Evolutionary conservation across 495 filamentous ascomycete genomes (phyloP), one percentile per base, ranked within the genome.

Genomic region (Penicilliopsis zonata): DNA sequence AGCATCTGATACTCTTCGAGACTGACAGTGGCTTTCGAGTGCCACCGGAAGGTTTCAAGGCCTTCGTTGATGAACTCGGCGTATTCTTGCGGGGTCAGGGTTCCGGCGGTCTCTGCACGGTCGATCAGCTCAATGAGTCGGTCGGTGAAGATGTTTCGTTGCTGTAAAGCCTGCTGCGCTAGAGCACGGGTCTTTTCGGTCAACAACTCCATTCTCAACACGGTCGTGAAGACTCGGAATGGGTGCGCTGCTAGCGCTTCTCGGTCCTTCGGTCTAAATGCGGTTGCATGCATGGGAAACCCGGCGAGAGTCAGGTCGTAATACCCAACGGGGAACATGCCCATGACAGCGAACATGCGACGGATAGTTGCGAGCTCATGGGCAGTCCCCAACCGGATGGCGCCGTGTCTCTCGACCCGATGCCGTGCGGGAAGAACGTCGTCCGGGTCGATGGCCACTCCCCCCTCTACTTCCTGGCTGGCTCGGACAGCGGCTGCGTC

Each of bases 321-420:
- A 40, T 65, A 65, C 13, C 59, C 61, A 4, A 61, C 57, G 0
- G 61, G 55, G 19, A 49, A 35, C 61, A 65, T 62, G 12, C 55
- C 56, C 41, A 65, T 44, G 20, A 63, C 32, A 17, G 44, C 39
- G 31, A 65, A 63, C 35, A 65, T 48, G 18, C 57, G 57, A 16
- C 49, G 33, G 20, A 63, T 52, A 1, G 47, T 57, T 22, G 36
- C 37, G 3, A 65, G 44, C 31, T 65, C 61, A 20, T 56, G 25
- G 3, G 48, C 26, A 1, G 50, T 65, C 2, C 61, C 61, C 1
- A 65, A 41, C 3, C 61, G 49, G 18, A 65, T 63, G 15, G 61
- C 61, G 6, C 61, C 61, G 18, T 65, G 61, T 32, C 61, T 37
- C 26, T 65, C 61, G 9, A 62, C 42, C 5, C 44, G 44, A 31